Evolutionary conservation across 345 rosid genomes (phyloP).

Genomic region (Corymbia maculata): DNA sequence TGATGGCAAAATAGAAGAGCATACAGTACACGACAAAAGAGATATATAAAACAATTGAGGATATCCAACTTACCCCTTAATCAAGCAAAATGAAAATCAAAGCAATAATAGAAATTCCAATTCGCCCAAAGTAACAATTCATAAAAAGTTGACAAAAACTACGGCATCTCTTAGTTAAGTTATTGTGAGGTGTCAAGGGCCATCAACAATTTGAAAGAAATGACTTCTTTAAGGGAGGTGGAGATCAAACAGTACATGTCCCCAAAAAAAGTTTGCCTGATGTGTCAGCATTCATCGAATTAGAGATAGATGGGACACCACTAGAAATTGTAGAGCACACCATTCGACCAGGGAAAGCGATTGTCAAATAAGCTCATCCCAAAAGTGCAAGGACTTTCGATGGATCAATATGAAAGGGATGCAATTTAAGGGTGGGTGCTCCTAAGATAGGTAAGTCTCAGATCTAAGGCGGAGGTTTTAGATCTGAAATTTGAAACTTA

Average conservation of each 20-base stretch:
- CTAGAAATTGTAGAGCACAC: fast-evolving
- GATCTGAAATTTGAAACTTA: fast-evolving
- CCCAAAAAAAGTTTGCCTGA: background rate
- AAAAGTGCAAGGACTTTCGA: fast-evolving
- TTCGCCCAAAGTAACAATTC: background rate
- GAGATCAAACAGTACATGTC: background rate
- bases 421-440: fast-evolving
- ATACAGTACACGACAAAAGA: background rate
- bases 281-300: background rate
- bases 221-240: background rate
- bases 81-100: background rate
- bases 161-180: background rate
- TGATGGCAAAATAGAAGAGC: too few relatives aligned
- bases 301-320: background rate
- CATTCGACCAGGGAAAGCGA: background rate
- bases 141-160: too few relatives aligned
- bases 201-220: background rate
- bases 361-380: background rate
- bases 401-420: too few relatives aligned
- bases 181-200: too few relatives aligned
- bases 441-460: fast-evolving
- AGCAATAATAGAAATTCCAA: background rate
- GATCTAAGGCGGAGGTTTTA: background rate
- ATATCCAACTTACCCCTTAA: background rate
- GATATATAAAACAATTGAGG: background rate